Conservation (phyloP, 345 rosid genomes). For the Populus simonii region DNA sequence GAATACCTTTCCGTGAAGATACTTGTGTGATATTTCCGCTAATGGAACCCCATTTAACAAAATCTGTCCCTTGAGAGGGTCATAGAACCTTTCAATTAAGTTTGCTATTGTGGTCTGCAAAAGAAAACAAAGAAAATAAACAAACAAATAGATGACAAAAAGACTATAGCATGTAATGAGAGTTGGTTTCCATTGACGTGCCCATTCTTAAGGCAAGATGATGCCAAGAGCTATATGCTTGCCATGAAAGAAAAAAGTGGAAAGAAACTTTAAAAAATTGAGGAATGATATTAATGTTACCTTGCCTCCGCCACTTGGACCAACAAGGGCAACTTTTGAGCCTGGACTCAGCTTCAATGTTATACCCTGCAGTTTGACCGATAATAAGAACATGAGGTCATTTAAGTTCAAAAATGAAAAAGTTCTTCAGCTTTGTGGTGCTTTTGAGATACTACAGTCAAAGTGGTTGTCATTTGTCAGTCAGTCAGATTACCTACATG, state of each 20-base stretch:
- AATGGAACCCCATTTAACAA: conserved; percentile 76
- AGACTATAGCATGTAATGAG: background rate
- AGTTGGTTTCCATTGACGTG: background rate
- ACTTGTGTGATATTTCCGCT: conserved; percentile 71
- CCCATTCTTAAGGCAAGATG: background rate
- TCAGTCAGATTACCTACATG: background rate
- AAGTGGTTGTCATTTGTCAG: background rate
- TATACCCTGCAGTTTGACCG: conserved; percentile 60
- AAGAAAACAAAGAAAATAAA: background rate
- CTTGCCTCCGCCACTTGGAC: conserved; percentile 98
- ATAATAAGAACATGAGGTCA: background rate
- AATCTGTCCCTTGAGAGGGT: conserved; percentile 77
- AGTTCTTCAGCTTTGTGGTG: background rate
- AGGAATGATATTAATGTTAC: conserved; percentile 34
- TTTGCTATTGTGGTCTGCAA: conserved; percentile 92
- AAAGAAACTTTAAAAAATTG: background rate
- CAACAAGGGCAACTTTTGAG: conserved; percentile 89
- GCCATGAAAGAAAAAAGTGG: background rate
- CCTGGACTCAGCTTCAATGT: conserved; percentile 73
- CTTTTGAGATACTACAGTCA: background rate
- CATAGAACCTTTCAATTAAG: conserved; percentile 87
- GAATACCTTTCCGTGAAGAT: conserved; percentile 71
- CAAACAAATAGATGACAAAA: background rate
- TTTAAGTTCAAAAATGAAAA: background rate
- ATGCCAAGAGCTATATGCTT: background rate